phyloP scores from a whole-genome alignment of 768 basidiomycete genomes.

The Polyporus arcularius region DNA sequence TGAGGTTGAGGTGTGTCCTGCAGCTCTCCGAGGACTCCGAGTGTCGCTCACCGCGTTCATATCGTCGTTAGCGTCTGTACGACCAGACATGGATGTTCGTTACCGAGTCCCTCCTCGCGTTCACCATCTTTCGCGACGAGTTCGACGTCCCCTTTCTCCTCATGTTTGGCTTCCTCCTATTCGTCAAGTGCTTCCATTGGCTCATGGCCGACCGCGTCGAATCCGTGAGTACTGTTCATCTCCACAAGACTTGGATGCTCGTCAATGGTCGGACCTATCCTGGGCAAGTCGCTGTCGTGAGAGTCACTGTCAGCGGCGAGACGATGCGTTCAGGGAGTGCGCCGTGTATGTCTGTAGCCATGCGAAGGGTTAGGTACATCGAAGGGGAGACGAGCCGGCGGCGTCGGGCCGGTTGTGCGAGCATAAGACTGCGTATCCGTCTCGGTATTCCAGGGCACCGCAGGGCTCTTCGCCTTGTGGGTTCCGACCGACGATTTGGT shows the following conservation, averaged over 20 bases:
- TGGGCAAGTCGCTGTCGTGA: no score
- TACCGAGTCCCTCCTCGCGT: conserved; percentile 92
- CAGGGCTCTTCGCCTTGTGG: no score
- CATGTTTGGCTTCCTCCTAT: conserved; percentile 93
- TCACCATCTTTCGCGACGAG: conserved; percentile 96
- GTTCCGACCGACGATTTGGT: no score
- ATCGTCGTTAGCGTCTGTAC: conserved; percentile 78
- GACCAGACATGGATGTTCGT: conserved; percentile 98
- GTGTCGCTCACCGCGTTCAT: neutral
- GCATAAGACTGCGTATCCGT: no score
- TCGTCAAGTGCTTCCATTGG: conserved; percentile 99
- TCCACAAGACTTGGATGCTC: neutral
- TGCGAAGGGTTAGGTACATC: no score
- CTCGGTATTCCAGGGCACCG: no score
- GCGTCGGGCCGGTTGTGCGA: no score
- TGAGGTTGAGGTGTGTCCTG: conserved; percentile 80
- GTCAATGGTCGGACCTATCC: no score
- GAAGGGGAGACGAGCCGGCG: no score
- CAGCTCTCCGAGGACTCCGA: neutral
- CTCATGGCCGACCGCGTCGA: conserved; percentile 93
- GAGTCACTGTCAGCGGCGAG: no score
- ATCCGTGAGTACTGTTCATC: conserved; percentile 63
- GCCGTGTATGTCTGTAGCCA: no score
- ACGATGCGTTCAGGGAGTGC: no score
- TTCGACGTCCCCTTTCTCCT: conserved; percentile 90